Evolutionary conservation across 805 yeast species (phyloP).

Genomic region (Candida nitratophila): DNA sequence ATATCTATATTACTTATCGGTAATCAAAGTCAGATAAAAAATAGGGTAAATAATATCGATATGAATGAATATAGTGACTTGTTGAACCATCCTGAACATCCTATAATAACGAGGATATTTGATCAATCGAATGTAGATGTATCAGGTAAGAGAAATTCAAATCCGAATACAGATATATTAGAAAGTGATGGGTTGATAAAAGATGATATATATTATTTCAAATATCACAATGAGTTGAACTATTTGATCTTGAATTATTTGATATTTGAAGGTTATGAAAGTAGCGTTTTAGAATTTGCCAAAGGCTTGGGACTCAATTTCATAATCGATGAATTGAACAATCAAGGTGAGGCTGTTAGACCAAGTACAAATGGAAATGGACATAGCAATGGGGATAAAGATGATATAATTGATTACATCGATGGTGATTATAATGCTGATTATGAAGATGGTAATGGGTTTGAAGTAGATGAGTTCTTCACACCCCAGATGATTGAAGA

Average conservation of each 20-base stretch:
- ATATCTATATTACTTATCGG: no score
- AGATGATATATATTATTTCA: constrained; percentile 4
- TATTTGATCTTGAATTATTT: constrained; percentile 63
- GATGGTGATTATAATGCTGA: constrained; percentile 3
- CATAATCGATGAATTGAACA: constrained; percentile 20
- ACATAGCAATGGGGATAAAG: constrained; percentile 1
- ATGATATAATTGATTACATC: background rate
- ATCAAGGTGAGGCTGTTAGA: no score
- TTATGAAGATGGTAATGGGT: background rate
- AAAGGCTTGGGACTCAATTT: constrained; percentile 40
- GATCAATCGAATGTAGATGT: background rate
- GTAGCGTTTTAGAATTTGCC: constrained; percentile 57
- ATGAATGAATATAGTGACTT: background rate
- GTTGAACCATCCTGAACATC: background rate
- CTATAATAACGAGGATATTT: background rate
- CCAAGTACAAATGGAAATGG: no score
- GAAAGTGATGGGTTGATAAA: background rate
- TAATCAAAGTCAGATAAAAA: background rate
- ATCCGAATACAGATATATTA: no score
- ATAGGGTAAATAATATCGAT: background rate
- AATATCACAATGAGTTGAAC: constrained; percentile 30
- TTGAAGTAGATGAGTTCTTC: constrained; percentile 7
- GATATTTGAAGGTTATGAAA: constrained; percentile 69
- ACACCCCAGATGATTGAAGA: constrained; percentile 6
- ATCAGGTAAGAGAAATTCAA: no score